phyloP scores from a whole-genome alignment of 768 basidiomycete species.

The Macrolepiota fuliginosa region DNA sequence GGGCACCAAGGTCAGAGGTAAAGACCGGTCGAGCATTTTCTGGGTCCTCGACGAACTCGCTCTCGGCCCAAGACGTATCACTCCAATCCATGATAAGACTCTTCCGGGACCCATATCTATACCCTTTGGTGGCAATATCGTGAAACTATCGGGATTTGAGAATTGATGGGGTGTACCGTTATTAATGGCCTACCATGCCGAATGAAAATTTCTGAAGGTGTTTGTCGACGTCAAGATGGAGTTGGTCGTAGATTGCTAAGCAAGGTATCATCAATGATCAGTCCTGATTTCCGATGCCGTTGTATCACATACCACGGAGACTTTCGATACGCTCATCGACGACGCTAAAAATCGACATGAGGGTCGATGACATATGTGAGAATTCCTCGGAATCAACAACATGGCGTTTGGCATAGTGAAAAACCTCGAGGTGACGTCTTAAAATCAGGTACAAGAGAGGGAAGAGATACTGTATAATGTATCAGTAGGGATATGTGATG shows the following conservation, averaged over 20 bases:
- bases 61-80: background rate
- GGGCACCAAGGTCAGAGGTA: background rate
- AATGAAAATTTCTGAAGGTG: constrained; percentile 32
- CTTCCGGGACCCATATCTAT: background rate
- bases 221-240: constrained; percentile 29
- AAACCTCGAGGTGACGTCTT: too few relatives aligned
- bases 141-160: background rate
- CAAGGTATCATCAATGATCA: too few relatives aligned
- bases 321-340: constrained; percentile 31
- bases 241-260: constrained; percentile 22
- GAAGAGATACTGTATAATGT: constrained; percentile 15
- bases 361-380: constrained; percentile 25
- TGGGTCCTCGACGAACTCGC: background rate
- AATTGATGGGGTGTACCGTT: too few relatives aligned
- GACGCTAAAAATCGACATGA: constrained; percentile 27
- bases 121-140: background rate
- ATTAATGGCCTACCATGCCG: constrained; percentile 26
- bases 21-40: background rate
- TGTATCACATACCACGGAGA: constrained; percentile 25
- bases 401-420: constrained; percentile 30
- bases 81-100: background rate
- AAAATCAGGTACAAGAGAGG: constrained; percentile 21
- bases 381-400: constrained; percentile 33
- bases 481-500: background rate
- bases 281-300: too few relatives aligned